Evolutionary conservation across 169 alveolate species (phyloP), one percentile per base, ranked within the genome.

Genomic region (Cryptosporidium sp.): DNA sequence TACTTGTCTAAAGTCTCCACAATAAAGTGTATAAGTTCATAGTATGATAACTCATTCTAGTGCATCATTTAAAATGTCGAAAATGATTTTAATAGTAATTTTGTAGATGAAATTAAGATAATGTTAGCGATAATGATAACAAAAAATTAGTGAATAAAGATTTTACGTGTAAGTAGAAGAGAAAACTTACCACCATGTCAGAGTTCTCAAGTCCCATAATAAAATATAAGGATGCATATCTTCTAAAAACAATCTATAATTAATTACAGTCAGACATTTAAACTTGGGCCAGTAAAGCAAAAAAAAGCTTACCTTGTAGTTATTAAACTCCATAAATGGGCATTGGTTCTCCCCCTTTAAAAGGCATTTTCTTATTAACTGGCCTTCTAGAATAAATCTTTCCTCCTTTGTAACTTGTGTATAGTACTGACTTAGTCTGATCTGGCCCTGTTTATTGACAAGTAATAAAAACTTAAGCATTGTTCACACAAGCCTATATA

Each of bases 361-460:
- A 50, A 98, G 92, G 92, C 99, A 98, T 92, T 98, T 98, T 86
- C 99, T 96, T 37, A 98, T 97, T 71, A 98, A 94, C 94, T 97
- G 99, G 50, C 99, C 99, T 91, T 98, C 99, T 33, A 98, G 94
- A 35, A 98, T 93, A 51, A 96, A 94, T 71, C 97, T 95, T 92
- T 98, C 99, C 70, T 96, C 94, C 21, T 96, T 96, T 62, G 98
- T 86, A 51, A 96, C 91, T 69, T 86, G 84, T 75, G 93, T 93
- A 75, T 95, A 97, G 93, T 97, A 97, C 69, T 97, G 94, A 55
- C 99, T 97, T 51, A 98, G 94, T 84, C 99, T 85, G 43, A 99
- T 98, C 91, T 98, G 98, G 29, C 99, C 99, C 92, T 97, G 99
- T 91, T 98, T 98, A 91, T 98, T 98, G 35, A 98, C 99, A 97